phyloP scores from a whole-genome alignment of 768 basidiomycete species.

The Neoboletus brunneissimus region DNA sequence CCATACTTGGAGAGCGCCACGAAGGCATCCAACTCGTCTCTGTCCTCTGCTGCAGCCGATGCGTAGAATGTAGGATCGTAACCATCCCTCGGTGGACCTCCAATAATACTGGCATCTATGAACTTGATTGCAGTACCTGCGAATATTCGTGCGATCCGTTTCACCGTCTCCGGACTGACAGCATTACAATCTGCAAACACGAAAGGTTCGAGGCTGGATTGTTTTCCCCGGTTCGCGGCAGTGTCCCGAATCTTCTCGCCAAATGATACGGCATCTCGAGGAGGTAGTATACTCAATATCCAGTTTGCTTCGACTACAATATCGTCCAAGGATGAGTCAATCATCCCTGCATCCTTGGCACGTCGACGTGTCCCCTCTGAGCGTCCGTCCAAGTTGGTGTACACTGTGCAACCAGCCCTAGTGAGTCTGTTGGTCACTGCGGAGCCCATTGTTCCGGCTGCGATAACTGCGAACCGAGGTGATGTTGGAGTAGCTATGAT shows the following conservation, averaged over 20 bases:
- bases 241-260: constrained; percentile 33
- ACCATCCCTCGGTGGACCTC: constrained; percentile 46
- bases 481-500: constrained; percentile 12
- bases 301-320: constrained; percentile 39
- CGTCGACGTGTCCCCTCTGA: constrained; percentile 49
- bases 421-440: constrained; percentile 50
- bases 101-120: constrained; percentile 57
- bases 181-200: constrained; percentile 60
- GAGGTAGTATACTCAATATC: constrained; percentile 58
- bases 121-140: constrained; percentile 39
- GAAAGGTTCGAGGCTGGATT: constrained; percentile 9
- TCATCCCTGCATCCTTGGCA: constrained; percentile 51
- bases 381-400: constrained; percentile 54
- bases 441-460: constrained; percentile 60
- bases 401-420: constrained; percentile 47
- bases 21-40: constrained; percentile 38
- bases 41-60: constrained; percentile 37
- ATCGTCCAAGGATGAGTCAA: constrained; percentile 37
- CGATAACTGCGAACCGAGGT: constrained; percentile 45
- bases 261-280: constrained; percentile 47
- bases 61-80: constrained; percentile 58
- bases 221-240: not conserved
- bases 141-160: constrained; percentile 47
- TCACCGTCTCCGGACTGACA: constrained; percentile 49
- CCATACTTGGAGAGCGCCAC: constrained; percentile 41